Base-by-base conservation (phyloP, 495 filamentous ascomycete species). In the Neurospora intermedia region DNA sequence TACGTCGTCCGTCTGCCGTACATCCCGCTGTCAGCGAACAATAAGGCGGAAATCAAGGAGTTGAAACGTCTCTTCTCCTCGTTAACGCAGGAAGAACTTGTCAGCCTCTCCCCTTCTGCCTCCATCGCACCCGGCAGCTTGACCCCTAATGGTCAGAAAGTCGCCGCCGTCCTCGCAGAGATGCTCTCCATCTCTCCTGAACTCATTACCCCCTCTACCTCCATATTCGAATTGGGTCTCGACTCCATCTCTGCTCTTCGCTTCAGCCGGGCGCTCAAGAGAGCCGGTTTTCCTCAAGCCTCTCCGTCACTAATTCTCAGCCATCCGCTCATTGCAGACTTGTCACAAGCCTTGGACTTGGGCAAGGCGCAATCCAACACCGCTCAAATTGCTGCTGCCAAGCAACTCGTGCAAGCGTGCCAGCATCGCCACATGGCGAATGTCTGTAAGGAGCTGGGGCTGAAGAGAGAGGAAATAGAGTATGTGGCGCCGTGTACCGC, bases 171-270 rank as follows among this genome's bases (percentile, higher is more conserved):
- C 11, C 78, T 95, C n/a, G 78, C 83, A 0, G 76, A 81, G 7
- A 83, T 90, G 69, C 81, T 86, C 13, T 73, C 79, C 2, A 75
- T 89, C 7, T 75, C 85, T 9, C 43, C 71, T 1, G 76, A 75
- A 5, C 79, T 84, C 1, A 85, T 94, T 43, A 82, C 78, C 2
- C 81, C 83, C 18, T 82, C 82, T 1, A 87, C 90, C 0, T 95
- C 87, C 40, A 88, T 96, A 41, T 96, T 93, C 75, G 92, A 96
- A 70, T 82, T 96, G 3, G 93, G 93, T 0, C 83, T 95, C 8
- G 94, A 96, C 78, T 95, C 93, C 0, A 92, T 97, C 16, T 92
- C 91, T 0, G 90, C 91, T 4, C 88, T 94, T 31, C 86, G 88
- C 31, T 84, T 96, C 27, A 80, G 85, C 0, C 80, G 85, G 0